phyloP scores from a whole-genome alignment of 371 early-diverging fungal genomes.

The Mortierella sp. region DNA sequence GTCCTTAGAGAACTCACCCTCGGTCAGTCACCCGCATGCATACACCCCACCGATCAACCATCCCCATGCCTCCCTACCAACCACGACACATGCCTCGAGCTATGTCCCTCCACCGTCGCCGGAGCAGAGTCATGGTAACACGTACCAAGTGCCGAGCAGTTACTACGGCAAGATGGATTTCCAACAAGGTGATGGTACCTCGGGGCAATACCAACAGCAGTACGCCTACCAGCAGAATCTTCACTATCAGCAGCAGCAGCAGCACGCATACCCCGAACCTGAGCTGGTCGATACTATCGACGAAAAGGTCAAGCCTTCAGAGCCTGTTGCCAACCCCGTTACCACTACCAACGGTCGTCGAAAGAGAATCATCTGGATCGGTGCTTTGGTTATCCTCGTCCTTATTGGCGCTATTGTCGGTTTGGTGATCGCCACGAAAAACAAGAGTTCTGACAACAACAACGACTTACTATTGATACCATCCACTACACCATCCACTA shows the following conservation, averaged over 20 bases:
- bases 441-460: neutral
- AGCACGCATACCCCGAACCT: neutral
- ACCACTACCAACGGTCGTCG: neutral
- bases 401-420: neutral
- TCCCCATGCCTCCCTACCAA: no score
- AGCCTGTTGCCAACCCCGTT: neutral
- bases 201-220: neutral
- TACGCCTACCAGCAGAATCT: neutral
- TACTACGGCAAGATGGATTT: no score
- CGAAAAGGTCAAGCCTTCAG: neutral
- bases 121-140: neutral
- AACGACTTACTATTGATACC: neutral
- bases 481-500: neutral
- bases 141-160: neutral
- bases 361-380: neutral
- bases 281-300: neutral
- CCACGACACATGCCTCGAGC: neutral
- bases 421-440: neutral
- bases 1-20: neutral
- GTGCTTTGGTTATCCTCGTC: neutral
- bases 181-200: no score
- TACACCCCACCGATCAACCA: neutral
- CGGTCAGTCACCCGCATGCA: neutral
- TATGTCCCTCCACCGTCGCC: neutral
- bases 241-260: neutral